phyloP scores from a whole-genome alignment of 148 eudicot species.

The Rhododendron williamsianum region DNA sequence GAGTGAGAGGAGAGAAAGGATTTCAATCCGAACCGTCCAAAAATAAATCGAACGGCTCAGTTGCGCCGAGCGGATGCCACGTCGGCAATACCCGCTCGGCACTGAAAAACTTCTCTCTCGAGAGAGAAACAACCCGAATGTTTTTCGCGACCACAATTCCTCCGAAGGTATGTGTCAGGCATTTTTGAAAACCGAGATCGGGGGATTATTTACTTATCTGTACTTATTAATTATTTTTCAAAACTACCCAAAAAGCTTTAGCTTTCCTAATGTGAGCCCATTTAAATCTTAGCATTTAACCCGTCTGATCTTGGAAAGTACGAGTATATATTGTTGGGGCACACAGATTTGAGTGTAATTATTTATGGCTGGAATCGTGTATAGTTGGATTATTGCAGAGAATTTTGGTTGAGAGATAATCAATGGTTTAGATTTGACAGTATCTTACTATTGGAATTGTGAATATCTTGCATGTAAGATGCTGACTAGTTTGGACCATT shows the following conservation, averaged over 20 bases:
- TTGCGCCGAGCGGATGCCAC: no score
- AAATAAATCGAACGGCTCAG: no score
- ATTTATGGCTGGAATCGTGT: not conserved
- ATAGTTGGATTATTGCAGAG: no score
- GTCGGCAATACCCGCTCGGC: no score
- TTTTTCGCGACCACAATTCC: not conserved
- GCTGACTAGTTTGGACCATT: not conserved
- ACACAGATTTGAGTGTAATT: not conserved
- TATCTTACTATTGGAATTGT: no score
- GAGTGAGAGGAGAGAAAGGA: no score
- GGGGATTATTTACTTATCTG: not conserved
- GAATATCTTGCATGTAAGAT: no score
- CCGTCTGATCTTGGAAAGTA: not conserved
- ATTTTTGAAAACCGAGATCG: not conserved
- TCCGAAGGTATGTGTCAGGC: not conserved
- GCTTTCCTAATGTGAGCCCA: not conserved
- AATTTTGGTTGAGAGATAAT: no score
- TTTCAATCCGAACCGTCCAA: no score
- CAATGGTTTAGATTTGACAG: no score
- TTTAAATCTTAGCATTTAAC: not conserved
- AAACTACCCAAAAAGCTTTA: not conserved
- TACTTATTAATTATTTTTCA: no score
- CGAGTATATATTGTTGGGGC: not conserved
- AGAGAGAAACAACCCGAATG: not conserved
- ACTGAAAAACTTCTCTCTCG: no score